Percentiles rank a stretch among this genome's conserved stretches.
These are phyloP conservation scores for Cystobasidium pallidum DNA, from an alignment of 1,284 basidiomycete species.

Conservation along the genomic window DNA sequence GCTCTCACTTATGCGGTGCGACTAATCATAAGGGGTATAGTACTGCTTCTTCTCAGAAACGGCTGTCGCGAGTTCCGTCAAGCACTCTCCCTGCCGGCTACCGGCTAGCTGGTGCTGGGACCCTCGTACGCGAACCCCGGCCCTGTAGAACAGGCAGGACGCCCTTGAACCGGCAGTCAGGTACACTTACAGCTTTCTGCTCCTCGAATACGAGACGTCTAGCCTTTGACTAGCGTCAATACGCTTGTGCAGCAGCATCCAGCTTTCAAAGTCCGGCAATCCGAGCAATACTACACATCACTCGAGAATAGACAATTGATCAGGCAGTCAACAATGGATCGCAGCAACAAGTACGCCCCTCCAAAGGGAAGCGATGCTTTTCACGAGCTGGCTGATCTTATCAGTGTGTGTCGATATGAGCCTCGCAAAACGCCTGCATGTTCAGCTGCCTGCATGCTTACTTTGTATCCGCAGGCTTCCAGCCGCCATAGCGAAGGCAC, in stretches of 20 bases:
- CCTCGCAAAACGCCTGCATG: background rate
- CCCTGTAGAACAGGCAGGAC: slow-evolving; percentile 1
- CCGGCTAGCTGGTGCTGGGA: too few relatives aligned
- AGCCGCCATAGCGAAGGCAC: background rate
- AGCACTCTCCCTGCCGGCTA: background rate
- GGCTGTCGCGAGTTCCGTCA: background rate
- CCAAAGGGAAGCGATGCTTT: background rate
- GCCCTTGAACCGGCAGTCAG: background rate
- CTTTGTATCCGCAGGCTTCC: background rate
- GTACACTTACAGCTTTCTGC: background rate
- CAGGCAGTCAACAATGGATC: background rate
- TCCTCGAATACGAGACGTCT: background rate
- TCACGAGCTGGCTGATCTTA: background rate
- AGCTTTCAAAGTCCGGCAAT: too few relatives aligned
- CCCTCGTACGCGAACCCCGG: too few relatives aligned
- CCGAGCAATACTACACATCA: too few relatives aligned
- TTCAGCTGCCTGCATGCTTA: background rate
- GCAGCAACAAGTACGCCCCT: background rate
- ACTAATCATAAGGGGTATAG: background rate
- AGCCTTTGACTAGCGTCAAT: background rate
- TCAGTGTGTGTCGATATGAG: background rate
- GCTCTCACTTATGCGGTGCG: background rate
- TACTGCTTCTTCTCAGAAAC: background rate
- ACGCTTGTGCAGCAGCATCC: background rate
- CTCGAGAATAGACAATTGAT: too few relatives aligned